These are phyloP conservation scores for Lasiodiplodia sp. DNA, from an alignment of 2,329 filamentous ascomycete species.

Conservation along the genomic window DNA sequence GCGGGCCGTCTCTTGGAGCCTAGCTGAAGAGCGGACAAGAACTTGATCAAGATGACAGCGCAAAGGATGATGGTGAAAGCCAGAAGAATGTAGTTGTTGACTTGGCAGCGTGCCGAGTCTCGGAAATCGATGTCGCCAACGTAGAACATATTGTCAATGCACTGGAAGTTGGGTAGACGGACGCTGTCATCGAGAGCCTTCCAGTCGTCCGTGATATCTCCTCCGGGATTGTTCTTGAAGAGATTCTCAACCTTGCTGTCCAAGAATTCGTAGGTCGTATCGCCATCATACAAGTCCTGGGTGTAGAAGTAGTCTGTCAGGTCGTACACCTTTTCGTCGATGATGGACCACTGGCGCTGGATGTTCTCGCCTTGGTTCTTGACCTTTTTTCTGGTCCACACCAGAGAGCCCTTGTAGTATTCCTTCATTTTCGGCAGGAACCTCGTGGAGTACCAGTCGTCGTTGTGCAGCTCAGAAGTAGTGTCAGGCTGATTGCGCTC, in stretches of 20 bases:
- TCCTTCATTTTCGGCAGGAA: constrained; percentile 84
- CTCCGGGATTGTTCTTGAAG: constrained; percentile 78
- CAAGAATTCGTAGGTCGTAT: constrained; percentile 72
- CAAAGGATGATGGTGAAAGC: constrained; percentile 87
- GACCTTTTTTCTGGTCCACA: constrained; percentile 70
- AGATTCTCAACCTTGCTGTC: constrained; percentile 71
- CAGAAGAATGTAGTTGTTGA: constrained; percentile 90
- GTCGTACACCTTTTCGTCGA: constrained; percentile 82
- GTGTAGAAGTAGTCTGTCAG: constrained; percentile 92
- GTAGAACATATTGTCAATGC: constrained; percentile 84
- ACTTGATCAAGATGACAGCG: constrained; percentile 82
- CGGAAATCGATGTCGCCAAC: constrained; percentile 87
- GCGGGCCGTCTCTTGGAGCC: constrained; percentile 88
- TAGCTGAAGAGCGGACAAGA: constrained; percentile 90
- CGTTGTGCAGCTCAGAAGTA: constrained; percentile 63
- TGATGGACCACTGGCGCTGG: constrained; percentile 79
- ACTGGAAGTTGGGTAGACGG: constrained; percentile 76
- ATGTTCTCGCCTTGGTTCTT: constrained; percentile 70
- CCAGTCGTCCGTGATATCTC: constrained; percentile 75
- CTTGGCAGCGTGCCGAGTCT: constrained; percentile 74
- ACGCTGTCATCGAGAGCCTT: constrained; percentile 61
- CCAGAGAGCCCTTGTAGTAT: constrained; percentile 87
- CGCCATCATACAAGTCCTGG: constrained; percentile 64
- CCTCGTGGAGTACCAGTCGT: constrained; percentile 76
- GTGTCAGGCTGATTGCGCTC: constrained; percentile 36